These are phyloP conservation scores for Cladobotryum protrusum DNA, from an alignment of 2,329 filamentous ascomycete genomes.

Conservation along the genomic window DNA sequence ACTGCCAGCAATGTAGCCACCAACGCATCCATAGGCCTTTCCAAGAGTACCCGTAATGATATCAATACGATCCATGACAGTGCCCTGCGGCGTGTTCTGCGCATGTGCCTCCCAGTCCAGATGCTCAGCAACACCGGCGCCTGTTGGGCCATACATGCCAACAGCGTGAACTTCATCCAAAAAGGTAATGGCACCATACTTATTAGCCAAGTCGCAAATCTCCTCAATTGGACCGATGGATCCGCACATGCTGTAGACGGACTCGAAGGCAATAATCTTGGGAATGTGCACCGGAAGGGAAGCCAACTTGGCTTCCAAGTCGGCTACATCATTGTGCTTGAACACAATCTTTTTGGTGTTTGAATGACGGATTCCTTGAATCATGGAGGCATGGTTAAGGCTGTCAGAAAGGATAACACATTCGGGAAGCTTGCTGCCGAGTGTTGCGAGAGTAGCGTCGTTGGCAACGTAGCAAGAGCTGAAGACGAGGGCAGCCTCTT, in stretches of 20 bases:
- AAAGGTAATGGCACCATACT: slow-evolving; percentile 96
- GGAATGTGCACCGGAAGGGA: slow-evolving; percentile 77
- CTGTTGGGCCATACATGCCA: slow-evolving; percentile 96
- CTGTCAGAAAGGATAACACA: slow-evolving; percentile 98
- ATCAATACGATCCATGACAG: slow-evolving; percentile 90
- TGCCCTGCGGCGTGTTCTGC: slow-evolving; percentile 67
- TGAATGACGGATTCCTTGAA: slow-evolving; percentile 96
- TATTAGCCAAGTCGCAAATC: slow-evolving; percentile 93
- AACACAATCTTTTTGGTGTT: slow-evolving; percentile 97
- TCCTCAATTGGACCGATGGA: slow-evolving; percentile 92
- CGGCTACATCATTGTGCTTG: slow-evolving; percentile 94
- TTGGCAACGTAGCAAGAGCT: slow-evolving; percentile 98
- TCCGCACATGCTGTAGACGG: slow-evolving; percentile 98
- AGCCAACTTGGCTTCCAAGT: slow-evolving; percentile 87
- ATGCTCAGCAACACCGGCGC: slow-evolving; percentile 94
- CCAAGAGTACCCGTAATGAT: slow-evolving; percentile 97
- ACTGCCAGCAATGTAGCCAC: slow-evolving; percentile 93
- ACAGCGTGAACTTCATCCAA: slow-evolving; percentile 98
- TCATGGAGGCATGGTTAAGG: slow-evolving; percentile 98
- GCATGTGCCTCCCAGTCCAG: slow-evolving; percentile 86
- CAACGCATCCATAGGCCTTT: slow-evolving; percentile 96
- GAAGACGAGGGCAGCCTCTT: slow-evolving; percentile 90
- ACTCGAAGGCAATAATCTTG: slow-evolving; percentile 98
- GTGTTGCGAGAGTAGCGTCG: slow-evolving; percentile 88
- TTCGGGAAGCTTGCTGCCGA: slow-evolving; percentile 94